Evolutionary conservation across 2,329 filamentous ascomycete species (phyloP), one percentile per base, ranked within the genome.

Genomic region (Penicillium sp.): DNA sequence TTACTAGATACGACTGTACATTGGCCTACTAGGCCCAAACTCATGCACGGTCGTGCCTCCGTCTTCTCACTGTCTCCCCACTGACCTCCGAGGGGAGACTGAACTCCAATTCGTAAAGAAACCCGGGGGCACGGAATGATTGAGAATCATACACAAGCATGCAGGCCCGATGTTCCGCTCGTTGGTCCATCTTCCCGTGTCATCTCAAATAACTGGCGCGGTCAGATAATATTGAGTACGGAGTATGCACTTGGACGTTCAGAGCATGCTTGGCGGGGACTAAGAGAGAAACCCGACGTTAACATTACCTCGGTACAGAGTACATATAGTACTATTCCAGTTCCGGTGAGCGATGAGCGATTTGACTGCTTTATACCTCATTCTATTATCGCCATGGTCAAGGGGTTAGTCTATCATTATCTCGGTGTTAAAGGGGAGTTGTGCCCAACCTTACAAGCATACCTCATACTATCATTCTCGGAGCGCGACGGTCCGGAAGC

Each of bases 11-110:
- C 29, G 10, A 45, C 13, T 52, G 39, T 13, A 43, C 19, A 23
- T 36, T n/a, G 15, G 23, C 9, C 13, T 25, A 36, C 35, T 43
- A 49, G 57, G 50, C 15, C 60, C 36, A n/a, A 55, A 42, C 54
- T 50, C 54, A 42, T 53, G 48, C 54, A 55, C 58, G 54, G 58
- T 36, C 51, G 36, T 57, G 12, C 6, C 49, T 48, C 55, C 42
- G 36, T 35, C 48, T 53, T 15, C 29, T 39, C 19, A 25, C 35
- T 41, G 23, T 48, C 9, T 38, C n/a, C 31, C 9, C 8, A 17
- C n/a, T 53, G 31, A 38, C 23, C 19, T 23, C 38, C 21, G 27
- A 35, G 42, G 21, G 49, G 42, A 42, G 27, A 7, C 21, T 12
- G 7, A 47, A 9, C 8, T 31, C 42, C n/a, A 53, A 21, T 56